These are phyloP conservation scores for Lodderomyces beijingensis DNA, from an alignment of 1,139 yeast genomes.

Conservation along the genomic window DNA sequence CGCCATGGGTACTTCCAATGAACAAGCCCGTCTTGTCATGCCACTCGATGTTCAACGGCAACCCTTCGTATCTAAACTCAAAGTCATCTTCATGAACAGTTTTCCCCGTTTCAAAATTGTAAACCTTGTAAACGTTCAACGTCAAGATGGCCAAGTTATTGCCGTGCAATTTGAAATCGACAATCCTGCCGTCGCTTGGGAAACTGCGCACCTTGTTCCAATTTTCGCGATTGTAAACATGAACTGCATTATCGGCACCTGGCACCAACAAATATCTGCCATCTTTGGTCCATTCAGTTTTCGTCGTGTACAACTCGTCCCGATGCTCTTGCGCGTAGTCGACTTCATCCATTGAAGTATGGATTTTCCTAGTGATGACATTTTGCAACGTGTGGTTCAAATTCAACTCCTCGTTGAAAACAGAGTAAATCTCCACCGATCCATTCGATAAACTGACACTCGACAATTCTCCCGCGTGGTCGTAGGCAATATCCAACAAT, in stretches of 20 bases:
- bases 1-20: constrained; percentile 57
- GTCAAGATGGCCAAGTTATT: constrained; percentile 14
- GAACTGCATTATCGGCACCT: constrained; percentile 24
- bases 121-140: constrained; percentile 11
- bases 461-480: constrained; percentile 46
- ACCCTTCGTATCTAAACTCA: constrained; percentile 13
- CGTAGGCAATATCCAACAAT: constrained; percentile 59
- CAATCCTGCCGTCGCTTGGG: constrained; percentile 11
- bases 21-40: constrained; percentile 17
- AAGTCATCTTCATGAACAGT: constrained; percentile 9
- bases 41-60: constrained; percentile 14
- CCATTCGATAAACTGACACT: constrained; percentile 57
- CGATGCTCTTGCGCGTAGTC: constrained; percentile 35
- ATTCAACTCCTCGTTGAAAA: constrained; percentile 40
- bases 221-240: constrained; percentile 32
- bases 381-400: constrained; percentile 39
- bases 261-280: constrained; percentile 58
- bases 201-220: constrained; percentile 18
- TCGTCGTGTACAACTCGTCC: constrained; percentile 35
- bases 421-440: constrained; percentile 57
- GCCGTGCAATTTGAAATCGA: constrained; percentile 11
- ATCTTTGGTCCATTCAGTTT: constrained; percentile 34
- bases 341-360: constrained; percentile 34
- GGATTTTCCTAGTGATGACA: constrained; percentile 31
- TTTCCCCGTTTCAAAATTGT: constrained; percentile 9